Conservation (phyloP, 2,329 filamentous ascomycete species). For the Helotiales sp. region DNA sequence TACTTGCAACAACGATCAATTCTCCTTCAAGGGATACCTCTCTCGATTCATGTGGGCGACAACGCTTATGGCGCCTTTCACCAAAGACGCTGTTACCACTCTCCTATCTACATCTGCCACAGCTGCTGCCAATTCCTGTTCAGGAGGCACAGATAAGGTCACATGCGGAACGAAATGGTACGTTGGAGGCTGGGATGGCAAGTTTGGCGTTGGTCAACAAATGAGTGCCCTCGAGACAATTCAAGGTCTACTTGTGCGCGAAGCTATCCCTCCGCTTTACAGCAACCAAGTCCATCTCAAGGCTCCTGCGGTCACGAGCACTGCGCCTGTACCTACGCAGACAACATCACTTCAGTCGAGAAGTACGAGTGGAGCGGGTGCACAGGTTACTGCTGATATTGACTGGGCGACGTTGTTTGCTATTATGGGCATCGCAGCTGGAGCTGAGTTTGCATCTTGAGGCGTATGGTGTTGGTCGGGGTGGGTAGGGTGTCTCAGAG, state of each 20-base stretch:
- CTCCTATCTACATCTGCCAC: slow-evolving; percentile 52
- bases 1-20: slow-evolving; percentile 63
- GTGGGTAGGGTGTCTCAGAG: too few species aligned
- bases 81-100: slow-evolving; percentile 46
- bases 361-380: slow-evolving; percentile 6
- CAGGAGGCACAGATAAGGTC: slow-evolving; percentile 51
- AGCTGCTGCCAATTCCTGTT: slow-evolving; percentile 58
- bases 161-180: slow-evolving; percentile 64
- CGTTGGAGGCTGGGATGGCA: slow-evolving; percentile 54
- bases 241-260: slow-evolving; percentile 54
- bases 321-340: slow-evolving; percentile 5
- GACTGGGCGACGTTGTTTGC: neutral
- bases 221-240: slow-evolving; percentile 65
- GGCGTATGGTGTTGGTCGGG: neutral
- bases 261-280: slow-evolving; percentile 42
- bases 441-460: neutral
- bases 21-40: slow-evolving; percentile 68
- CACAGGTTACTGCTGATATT: neutral
- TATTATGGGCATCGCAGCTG: neutral
- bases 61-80: slow-evolving; percentile 55
- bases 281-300: slow-evolving; percentile 22
- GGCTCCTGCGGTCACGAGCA: slow-evolving; percentile 2
- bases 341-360: slow-evolving; percentile 10
- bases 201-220: slow-evolving; percentile 59
- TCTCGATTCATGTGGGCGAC: slow-evolving; percentile 64